Evolutionary conservation across 768 basidiomycete species (phyloP), one percentile per base, ranked within the genome.

Genomic region (Hydnomerulius pinastri): DNA sequence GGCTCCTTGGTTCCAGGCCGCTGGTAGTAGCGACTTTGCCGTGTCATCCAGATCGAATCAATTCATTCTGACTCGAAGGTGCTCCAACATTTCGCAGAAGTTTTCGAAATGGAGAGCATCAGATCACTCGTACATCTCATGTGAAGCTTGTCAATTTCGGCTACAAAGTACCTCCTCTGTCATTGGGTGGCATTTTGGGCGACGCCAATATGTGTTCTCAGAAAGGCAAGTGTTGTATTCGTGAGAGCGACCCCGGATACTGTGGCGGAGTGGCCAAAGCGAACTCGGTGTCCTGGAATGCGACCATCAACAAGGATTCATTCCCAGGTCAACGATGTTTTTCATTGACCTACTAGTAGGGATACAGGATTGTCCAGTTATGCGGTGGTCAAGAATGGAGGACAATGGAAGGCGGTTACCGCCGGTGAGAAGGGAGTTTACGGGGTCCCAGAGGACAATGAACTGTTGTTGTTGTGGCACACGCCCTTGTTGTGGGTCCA

Each of bases 191-290:
- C n/a, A n/a, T n/a, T 27, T 23, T 36, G 17, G n/a, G 32, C 9
- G 15, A 6, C 15, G 41, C 29, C 17, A 43, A 17, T 15, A 38
- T 18, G n/a, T 24, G 43, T 56, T 49, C 41, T 46, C 29, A 29
- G 58, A 60, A 50, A 59, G 61, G 65, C 50, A 60, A 44, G 38
- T 43, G 46, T 69, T 69, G 61, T 69, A 30, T 20, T 24, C 25
- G 24, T 1, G 20, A 13, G 11, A 6, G 20, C n/a, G 47, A 44
- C 53, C 53, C 48, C 41, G 32, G 25, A 32, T 8, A 47, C 45
- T 32, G 24, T 8, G 13, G 23, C 15, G 18, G 11, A 25, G 13
- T 35, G 6, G n/a, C 20, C 15, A 32, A 9, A 29, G 27, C n/a
- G 29, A 28, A 25, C 9, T 10, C 18, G n/a, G 15, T n/a, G 27